Percentiles rank a stretch among this genome's conserved stretches.
These are phyloP conservation scores for Allium cepa DNA, from an alignment of 106 monocot species.

Conservation along the genomic window DNA sequence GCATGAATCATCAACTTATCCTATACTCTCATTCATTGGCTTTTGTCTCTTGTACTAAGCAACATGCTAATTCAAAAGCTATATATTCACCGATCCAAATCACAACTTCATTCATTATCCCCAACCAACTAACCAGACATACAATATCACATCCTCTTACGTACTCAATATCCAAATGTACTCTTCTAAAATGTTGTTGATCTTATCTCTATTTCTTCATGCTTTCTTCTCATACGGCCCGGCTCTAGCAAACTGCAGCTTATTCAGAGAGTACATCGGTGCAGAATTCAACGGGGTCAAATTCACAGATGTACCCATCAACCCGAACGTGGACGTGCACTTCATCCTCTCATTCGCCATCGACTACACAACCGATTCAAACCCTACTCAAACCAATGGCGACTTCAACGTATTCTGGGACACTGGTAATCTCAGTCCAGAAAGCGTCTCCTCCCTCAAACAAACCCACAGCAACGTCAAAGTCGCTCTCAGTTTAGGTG, in stretches of 20 bases:
- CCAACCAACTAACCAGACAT: too few relatives aligned
- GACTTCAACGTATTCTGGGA: constrained; percentile 26
- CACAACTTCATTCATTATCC: too few relatives aligned
- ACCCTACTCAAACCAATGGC: constrained; percentile 10
- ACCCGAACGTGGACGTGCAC: constrained; percentile 20
- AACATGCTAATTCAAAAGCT: too few relatives aligned
- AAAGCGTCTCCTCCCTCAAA: constrained; percentile 7
- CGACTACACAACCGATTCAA: constrained; percentile 14
- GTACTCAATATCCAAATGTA: too few relatives aligned
- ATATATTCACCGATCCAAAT: too few relatives aligned
- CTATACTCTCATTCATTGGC: too few relatives aligned
- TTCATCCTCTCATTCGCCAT: constrained; percentile 45
- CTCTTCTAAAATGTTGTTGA: too few relatives aligned
- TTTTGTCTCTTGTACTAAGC: too few relatives aligned
- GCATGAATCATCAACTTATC: too few relatives aligned
- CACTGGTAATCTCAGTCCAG: constrained; percentile 14
- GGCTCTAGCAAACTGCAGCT: not conserved
- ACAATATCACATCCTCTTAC: too few relatives aligned
- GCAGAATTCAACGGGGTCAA: constrained; percentile 11
- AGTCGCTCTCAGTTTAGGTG: constrained; percentile 13
- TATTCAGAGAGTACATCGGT: constrained; percentile 24
- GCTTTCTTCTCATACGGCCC: too few relatives aligned
- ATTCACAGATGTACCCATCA: constrained; percentile 21
- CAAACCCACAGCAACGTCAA: constrained; percentile 8
- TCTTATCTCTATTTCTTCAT: too few relatives aligned